These are phyloP conservation scores for Hanseniaspora guilliermondii DNA, from an alignment of 805 yeast genomes.

Conservation along the genomic window DNA sequence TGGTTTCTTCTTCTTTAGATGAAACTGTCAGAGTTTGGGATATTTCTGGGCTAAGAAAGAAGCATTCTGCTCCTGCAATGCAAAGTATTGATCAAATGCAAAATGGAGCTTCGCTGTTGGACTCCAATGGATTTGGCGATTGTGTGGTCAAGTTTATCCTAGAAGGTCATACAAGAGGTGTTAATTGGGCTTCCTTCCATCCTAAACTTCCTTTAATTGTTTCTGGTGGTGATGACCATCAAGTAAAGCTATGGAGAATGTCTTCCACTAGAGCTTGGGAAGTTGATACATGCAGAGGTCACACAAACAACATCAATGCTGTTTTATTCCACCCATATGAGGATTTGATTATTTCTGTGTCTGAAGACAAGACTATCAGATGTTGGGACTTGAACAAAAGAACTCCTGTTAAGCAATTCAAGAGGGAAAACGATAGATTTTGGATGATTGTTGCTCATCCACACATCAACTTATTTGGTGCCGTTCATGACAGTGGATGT, in stretches of 20 bases:
- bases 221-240: constrained; percentile 91
- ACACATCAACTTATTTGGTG: constrained; percentile 78
- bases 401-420: constrained; percentile 84
- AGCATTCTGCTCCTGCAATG: constrained; percentile 73
- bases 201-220: constrained; percentile 91
- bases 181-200: constrained; percentile 96
- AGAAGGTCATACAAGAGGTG: constrained; percentile 98
- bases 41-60: constrained; percentile 84
- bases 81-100: constrained; percentile 34
- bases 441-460: constrained; percentile 91
- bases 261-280: constrained; percentile 98
- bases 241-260: constrained; percentile 95
- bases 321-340: constrained; percentile 87
- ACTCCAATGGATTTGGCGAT: constrained; percentile 81
- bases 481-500: constrained; percentile 94
- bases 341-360: constrained; percentile 81
- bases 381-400: constrained; percentile 94
- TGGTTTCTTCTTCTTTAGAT: constrained; percentile 91
- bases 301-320: constrained; percentile 81
- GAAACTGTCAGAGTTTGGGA: constrained; percentile 99
- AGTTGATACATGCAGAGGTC: constrained; percentile 96
- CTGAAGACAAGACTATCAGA: constrained; percentile 91
- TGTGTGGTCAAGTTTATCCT: constrained; percentile 89
- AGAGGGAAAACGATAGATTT: constrained; percentile 86
- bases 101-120: constrained; percentile 59